These are phyloP conservation scores for Carex parvula DNA, from an alignment of 176 grass and related monocot species.

Conservation along the genomic window DNA sequence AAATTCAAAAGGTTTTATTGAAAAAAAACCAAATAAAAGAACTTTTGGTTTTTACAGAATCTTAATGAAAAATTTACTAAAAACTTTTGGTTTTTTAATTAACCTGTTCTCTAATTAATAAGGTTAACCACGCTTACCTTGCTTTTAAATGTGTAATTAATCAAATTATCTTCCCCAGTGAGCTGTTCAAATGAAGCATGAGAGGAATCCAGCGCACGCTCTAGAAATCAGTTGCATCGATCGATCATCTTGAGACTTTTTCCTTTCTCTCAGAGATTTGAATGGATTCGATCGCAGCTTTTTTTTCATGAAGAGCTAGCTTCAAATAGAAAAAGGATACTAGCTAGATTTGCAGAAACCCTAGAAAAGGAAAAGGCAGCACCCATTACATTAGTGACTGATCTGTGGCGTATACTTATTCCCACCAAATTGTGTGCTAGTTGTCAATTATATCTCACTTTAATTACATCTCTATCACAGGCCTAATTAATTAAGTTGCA, in stretches of 20 bases:
- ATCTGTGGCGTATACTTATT: constrained; percentile 30
- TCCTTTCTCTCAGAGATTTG: constrained; percentile 8
- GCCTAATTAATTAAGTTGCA: neutral
- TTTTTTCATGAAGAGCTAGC: constrained; percentile 13
- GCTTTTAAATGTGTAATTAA: neutral
- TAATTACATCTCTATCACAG: constrained; percentile 23
- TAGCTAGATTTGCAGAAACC: constrained; percentile 31
- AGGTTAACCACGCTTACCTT: neutral
- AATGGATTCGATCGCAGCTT: constrained; percentile 23
- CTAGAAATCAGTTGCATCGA: neutral
- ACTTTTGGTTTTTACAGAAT: too few species aligned
- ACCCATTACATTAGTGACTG: constrained; percentile 10
- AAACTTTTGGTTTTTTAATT: too few species aligned
- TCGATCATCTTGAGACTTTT: neutral
- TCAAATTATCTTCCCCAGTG: neutral
- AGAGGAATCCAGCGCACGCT: neutral
- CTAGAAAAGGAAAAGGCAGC: constrained; percentile 34
- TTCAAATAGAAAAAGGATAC: constrained; percentile 17
- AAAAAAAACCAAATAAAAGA: too few species aligned
- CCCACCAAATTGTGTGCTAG: constrained; percentile 29
- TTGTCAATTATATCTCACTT: constrained; percentile 26
- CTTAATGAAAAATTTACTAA: too few species aligned
- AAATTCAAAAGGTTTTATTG: too few species aligned
- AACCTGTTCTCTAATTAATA: neutral
- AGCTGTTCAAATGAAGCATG: neutral